Evolutionary conservation across 2,329 filamentous ascomycete species (phyloP), one percentile per base, ranked within the genome.

Genomic region (Fonsecaea nubica): DNA sequence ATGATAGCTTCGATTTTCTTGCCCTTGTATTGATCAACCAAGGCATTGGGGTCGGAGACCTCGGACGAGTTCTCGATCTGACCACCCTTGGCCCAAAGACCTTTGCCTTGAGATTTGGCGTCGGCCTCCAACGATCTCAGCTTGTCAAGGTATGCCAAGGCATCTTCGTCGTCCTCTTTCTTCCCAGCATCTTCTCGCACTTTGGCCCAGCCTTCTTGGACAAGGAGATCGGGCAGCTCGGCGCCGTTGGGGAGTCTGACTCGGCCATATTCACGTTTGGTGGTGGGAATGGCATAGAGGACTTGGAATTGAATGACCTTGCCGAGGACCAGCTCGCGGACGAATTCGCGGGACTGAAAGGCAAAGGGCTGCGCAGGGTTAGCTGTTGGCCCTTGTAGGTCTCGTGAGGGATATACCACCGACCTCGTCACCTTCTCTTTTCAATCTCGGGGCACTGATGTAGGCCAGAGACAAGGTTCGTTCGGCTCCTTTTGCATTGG

Each of bases 321-420:
- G 76, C 94, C 94, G 64, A 98, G 90, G 48, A 90, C 85, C 59
- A 93, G 84, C 72, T 90, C 89, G 75, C 95, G 91, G 68, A 99
- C 86, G 78, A 91, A 95, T 80, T 99, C 95, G 76, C 95, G 92
- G 67, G 95, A 97, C 80, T 95, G 90, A 80, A 97, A 99, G 65
- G 92, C 93, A 76, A 91, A 96, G 42, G 90, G 89, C 86, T 87
- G 74, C 10, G 48, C 35, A 35, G 42, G 42, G 59, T 65, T 63
- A 70, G 69, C 59, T 48, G 38, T 65, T 45, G 45, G 42, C 42
- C 38, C 8, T 38, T 15, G 12, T 63, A 59, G 21, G 61, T 18
- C 61, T 40, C 60, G 56, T 52, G 55, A 58, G 42, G 54, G 21
- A 15, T 48, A 42, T 52, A 58, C 38, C 32, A 75, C 81, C 69